phyloP scores from a whole-genome alignment of 805 yeast species.

The Yamadazyma laniorum region DNA sequence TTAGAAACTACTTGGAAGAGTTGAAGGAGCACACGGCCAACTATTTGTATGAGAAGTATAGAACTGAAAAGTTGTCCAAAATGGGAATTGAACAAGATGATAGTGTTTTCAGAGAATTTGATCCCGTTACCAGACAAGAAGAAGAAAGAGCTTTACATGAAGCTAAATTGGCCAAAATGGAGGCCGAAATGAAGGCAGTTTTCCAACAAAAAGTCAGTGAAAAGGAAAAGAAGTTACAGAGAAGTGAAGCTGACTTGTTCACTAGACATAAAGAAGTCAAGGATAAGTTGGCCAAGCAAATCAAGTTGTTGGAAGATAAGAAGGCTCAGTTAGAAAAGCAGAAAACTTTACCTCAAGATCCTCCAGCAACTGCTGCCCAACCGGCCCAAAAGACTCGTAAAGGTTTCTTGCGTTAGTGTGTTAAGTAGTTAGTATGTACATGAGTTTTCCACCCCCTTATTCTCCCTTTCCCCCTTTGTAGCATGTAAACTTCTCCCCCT shows the following conservation, averaged over 20 bases:
- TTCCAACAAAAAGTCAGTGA: constrained; percentile 95
- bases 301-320: constrained; percentile 87
- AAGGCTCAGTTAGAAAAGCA: constrained; percentile 72
- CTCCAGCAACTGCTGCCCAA: constrained; percentile 42
- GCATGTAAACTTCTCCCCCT: too few species aligned
- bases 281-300: constrained; percentile 85
- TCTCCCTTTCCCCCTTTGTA: too few species aligned
- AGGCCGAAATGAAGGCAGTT: constrained; percentile 92
- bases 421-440: background rate
- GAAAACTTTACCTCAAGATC: constrained; percentile 51
- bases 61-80: constrained; percentile 73
- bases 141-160: constrained; percentile 93
- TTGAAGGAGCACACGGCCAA: constrained; percentile 81
- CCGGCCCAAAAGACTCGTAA: constrained; percentile 61
- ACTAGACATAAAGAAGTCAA: constrained; percentile 96
- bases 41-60: constrained; percentile 79
- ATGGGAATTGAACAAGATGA: constrained; percentile 93
- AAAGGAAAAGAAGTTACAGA: constrained; percentile 95
- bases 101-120: constrained; percentile 90
- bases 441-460: too few species aligned
- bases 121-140: constrained; percentile 87
- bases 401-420: constrained; percentile 80
- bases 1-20: constrained; percentile 91
- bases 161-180: constrained; percentile 90
- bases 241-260: constrained; percentile 94